These are phyloP conservation scores for Ophiosphaerella narmari DNA, from an alignment of 2,329 filamentous ascomycete genomes.

Conservation along the genomic window DNA sequence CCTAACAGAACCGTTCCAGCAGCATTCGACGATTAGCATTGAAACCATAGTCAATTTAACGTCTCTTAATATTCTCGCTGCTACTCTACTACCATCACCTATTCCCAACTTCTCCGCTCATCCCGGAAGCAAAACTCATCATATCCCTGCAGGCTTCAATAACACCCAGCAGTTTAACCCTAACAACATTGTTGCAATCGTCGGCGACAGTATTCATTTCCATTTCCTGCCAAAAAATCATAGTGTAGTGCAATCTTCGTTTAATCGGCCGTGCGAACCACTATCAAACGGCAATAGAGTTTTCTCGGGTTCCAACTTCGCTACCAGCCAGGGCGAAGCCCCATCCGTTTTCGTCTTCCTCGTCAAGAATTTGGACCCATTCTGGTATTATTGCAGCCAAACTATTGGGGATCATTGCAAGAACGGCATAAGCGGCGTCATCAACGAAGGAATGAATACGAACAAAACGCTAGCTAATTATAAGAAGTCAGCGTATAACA, in stretches of 20 bases:
- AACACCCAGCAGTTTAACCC: slow-evolving; percentile 16
- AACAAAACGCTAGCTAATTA: slow-evolving; percentile 35
- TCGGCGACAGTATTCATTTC: slow-evolving; percentile 52
- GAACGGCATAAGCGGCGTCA: slow-evolving; percentile 60
- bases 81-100: too few species aligned
- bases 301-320: slow-evolving; percentile 67
- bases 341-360: slow-evolving; percentile 65
- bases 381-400: slow-evolving; percentile 80
- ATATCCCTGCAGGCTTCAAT: too few species aligned
- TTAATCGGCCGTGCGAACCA: slow-evolving; percentile 70
- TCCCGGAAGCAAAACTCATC: too few species aligned
- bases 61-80: too few species aligned
- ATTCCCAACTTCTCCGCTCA: too few species aligned
- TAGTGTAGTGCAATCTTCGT: slow-evolving; percentile 75
- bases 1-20: too few species aligned
- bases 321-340: slow-evolving; percentile 41
- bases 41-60: too few species aligned
- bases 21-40: too few species aligned
- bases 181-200: slow-evolving; percentile 35
- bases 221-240: slow-evolving; percentile 66
- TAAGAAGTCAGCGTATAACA: slow-evolving; percentile 18
- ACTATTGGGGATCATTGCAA: slow-evolving; percentile 67
- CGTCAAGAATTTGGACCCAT: slow-evolving; percentile 69
- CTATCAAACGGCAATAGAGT: slow-evolving; percentile 58
- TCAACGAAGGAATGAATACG: slow-evolving; percentile 57